Evolutionary conservation across 1,284 basidiomycete species (phyloP).

Genomic region (Moesziomyces sp.): DNA sequence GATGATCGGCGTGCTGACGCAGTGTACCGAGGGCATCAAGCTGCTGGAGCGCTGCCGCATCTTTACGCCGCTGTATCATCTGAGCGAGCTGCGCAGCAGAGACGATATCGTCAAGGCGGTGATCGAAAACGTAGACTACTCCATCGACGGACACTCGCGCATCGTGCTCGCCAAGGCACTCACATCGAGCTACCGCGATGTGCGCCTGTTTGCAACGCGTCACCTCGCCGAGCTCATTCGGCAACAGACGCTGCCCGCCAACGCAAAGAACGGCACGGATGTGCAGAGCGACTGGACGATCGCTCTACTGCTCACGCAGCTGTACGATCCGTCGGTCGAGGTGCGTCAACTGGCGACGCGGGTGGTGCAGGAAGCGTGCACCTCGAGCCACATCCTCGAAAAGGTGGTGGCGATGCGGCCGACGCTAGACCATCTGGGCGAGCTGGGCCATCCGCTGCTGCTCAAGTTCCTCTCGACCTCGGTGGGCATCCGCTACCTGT

Average conservation of each 20-base stretch:
- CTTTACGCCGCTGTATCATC: slow-evolving; percentile 93
- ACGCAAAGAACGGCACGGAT: slow-evolving; percentile 21
- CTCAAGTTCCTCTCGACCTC: slow-evolving; percentile 91
- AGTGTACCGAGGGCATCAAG: slow-evolving; percentile 85
- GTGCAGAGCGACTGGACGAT: slow-evolving; percentile 60
- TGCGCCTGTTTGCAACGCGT: slow-evolving; percentile 84
- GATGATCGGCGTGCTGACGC: slow-evolving; percentile 91
- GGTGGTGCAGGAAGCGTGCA: slow-evolving; percentile 88
- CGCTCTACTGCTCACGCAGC: slow-evolving; percentile 84
- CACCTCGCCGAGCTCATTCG: slow-evolving; percentile 76
- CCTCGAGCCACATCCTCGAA: slow-evolving; percentile 82
- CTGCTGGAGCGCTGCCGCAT: slow-evolving; percentile 89
- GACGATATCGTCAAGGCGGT: slow-evolving; percentile 92
- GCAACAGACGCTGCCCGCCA: slow-evolving; percentile 23
- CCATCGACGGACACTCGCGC: slow-evolving; percentile 57
- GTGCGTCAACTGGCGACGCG: slow-evolving; percentile 90
- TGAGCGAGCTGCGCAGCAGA: slow-evolving; percentile 87
- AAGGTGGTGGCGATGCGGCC: slow-evolving; percentile 94
- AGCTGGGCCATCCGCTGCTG: slow-evolving; percentile 86
- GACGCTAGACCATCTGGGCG: slow-evolving; percentile 91
- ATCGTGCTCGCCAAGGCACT: slow-evolving; percentile 88
- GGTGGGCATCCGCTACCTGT: slow-evolving; percentile 89
- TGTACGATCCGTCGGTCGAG: slow-evolving; percentile 90
- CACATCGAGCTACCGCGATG: slow-evolving; percentile 70
- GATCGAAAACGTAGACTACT: slow-evolving; percentile 83